phyloP scores from a whole-genome alignment of 2,329 filamentous ascomycete genomes.

The Penicillium psychrosexuale region DNA sequence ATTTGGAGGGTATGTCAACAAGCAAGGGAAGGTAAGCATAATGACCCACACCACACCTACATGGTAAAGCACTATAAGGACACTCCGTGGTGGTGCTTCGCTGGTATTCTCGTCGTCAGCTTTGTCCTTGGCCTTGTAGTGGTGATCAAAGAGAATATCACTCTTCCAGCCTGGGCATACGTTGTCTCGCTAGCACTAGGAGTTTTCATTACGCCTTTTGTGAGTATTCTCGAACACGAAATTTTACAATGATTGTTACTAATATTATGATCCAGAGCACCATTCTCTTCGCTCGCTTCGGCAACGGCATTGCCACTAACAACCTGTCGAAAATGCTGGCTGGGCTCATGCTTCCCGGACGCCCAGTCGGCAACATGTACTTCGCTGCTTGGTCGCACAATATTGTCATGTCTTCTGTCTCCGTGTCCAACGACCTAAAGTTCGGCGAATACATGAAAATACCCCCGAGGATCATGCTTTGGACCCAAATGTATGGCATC shows the following conservation, averaged over 20 bases:
- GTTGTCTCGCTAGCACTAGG: slow-evolving; percentile 33
- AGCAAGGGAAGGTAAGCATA: slow-evolving; percentile 43
- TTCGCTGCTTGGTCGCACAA: slow-evolving; percentile 59
- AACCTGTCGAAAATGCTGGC: slow-evolving; percentile 58
- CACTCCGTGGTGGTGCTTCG: slow-evolving; percentile 39
- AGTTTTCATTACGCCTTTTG: slow-evolving; percentile 19
- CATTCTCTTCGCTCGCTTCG: slow-evolving; percentile 52
- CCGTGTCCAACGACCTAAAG: slow-evolving; percentile 54
- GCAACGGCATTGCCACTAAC: slow-evolving; percentile 58
- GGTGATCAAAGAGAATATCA: slow-evolving; percentile 31
- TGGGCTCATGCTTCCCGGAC: slow-evolving; percentile 51
- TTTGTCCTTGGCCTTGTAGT: slow-evolving; percentile 29
- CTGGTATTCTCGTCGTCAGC: slow-evolving; percentile 24
- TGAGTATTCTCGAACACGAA: slow-evolving; percentile 8
- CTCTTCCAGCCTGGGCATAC: slow-evolving; percentile 34
- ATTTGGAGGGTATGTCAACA: slow-evolving; percentile 48
- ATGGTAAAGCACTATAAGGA: slow-evolving; percentile 56
- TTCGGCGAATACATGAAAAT: slow-evolving; percentile 59
- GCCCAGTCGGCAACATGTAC: slow-evolving; percentile 57
- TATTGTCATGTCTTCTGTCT: slow-evolving; percentile 53
- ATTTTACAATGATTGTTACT: neutral
- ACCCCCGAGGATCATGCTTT: slow-evolving; percentile 54
- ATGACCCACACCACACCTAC: slow-evolving; percentile 53
- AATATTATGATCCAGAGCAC: slow-evolving; percentile 41
- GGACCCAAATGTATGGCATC: slow-evolving; percentile 56